Percentiles rank a stretch among this genome's conserved stretches.
These are phyloP conservation scores for Kalanchoe fedtschenkoi DNA, from an alignment of 164 flowering plant genomes.

Conservation along the genomic window DNA sequence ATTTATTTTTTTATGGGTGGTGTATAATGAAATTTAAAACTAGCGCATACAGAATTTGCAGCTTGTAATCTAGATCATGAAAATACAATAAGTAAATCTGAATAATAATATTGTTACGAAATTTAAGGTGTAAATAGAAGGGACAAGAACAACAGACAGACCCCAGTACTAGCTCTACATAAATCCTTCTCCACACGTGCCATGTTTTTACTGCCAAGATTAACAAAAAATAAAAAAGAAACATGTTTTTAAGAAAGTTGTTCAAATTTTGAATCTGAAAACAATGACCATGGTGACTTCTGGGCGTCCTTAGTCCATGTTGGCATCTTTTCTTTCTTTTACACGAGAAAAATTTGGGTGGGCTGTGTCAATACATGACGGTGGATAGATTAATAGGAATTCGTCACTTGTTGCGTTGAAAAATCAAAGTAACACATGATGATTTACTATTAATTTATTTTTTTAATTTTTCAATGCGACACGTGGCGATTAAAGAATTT, in stretches of 20 bases:
- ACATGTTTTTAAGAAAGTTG: not conserved
- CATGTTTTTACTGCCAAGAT: not conserved
- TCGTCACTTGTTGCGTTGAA: too few relatives aligned
- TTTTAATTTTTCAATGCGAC: too few relatives aligned
- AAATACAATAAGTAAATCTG: not conserved
- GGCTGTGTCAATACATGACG: too few relatives aligned
- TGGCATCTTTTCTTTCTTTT: not conserved
- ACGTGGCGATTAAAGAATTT: too few relatives aligned
- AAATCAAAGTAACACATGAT: too few relatives aligned
- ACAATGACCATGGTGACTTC: not conserved
- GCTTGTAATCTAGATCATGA: too few relatives aligned
- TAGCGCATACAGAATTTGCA: too few relatives aligned
- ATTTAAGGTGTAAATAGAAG: not conserved
- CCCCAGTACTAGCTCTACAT: slow-evolving; percentile 2
- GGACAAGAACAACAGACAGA: not conserved
- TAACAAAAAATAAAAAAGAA: not conserved
- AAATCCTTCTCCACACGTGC: slow-evolving; percentile 2
- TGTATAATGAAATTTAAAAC: too few relatives aligned
- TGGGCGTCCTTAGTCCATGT: not conserved
- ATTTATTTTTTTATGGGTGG: too few relatives aligned
- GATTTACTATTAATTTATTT: too few relatives aligned
- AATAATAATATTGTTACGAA: not conserved
- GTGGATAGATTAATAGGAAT: too few relatives aligned
- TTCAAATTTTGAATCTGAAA: not conserved
- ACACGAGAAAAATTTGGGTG: too few relatives aligned